Base-by-base conservation (phyloP, 331 rosid genomes). In the Cydonia oblonga region DNA sequence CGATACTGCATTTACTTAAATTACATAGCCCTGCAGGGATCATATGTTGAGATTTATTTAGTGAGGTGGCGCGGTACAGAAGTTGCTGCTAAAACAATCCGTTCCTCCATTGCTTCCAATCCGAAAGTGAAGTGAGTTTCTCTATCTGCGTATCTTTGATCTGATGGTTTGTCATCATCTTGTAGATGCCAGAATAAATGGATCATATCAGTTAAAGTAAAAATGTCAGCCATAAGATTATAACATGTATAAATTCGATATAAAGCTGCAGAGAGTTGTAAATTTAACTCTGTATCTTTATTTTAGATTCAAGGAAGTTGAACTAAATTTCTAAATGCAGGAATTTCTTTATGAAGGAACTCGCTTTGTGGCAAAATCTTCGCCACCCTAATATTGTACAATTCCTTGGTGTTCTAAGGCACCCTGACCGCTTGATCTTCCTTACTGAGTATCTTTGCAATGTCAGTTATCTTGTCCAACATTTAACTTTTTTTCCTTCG, bases 301-400 rank as follows among this genome's bases (percentile, higher is more conserved):
- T 25, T 33, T 32, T 20, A 2, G 5, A 15, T 23, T 35, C 24
- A 57, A 57, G 40, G 7, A 58, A 58, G 26, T 9, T 35, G 19
- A 58, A 70, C 22, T 70, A 53, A 77, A 16, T 64, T 70, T 49
- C 22, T 4, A 12, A 70, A 19, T 56, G 20, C 75, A 78, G 81
- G 69, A 40, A 4, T 49, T 4, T 64, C 14, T 72, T 78, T 59
- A 42, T 66, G 57, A 78, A 78, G 58, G 81, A 78, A 72, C 78
- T 78, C 13, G 74, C 81, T 30, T 58, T 78, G 68, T 78, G 81
- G 81, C 69, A 78, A 66, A 52, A 44, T 23, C 33, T 78, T 57
- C 81, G 81, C 35, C 81, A 78, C 77, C 81, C 81, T 44, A 78
- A 78, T n/a, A 78, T 78, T 1, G 81, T 78, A 29, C 81, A 78